Conservation (phyloP, 1,139 yeast genomes). For the Magnusiomyces clavatus region DNA sequence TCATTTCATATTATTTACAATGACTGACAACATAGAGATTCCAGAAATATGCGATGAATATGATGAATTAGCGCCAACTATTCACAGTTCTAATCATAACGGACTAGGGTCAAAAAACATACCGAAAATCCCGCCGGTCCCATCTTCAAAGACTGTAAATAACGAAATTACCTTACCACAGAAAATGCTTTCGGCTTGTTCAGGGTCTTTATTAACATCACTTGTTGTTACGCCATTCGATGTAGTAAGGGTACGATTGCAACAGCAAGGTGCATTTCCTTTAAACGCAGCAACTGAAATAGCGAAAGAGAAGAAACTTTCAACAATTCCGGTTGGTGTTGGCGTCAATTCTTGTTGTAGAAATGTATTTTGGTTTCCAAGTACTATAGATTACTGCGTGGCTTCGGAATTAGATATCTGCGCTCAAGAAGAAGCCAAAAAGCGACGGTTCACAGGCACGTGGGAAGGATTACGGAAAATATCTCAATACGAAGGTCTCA, state of each 20-base stretch:
- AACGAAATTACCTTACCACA: slow-evolving; percentile 42
- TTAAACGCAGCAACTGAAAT: slow-evolving; percentile 17
- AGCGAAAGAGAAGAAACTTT: slow-evolving; percentile 18
- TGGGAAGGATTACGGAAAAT: slow-evolving; percentile 67
- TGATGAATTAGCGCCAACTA: not conserved
- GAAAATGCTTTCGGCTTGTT: slow-evolving; percentile 82
- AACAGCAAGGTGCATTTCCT: slow-evolving; percentile 57
- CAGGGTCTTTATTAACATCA: slow-evolving; percentile 86
- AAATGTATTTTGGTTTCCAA: slow-evolving; percentile 36
- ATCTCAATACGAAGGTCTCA: slow-evolving; percentile 60
- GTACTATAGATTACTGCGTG: slow-evolving; percentile 34
- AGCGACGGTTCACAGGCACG: slow-evolving; percentile 44
- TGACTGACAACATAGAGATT: slow-evolving; percentile 15
- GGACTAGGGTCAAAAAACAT: too few species aligned
- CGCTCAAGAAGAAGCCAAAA: slow-evolving; percentile 30
- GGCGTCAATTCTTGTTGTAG: slow-evolving; percentile 36
- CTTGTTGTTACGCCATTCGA: slow-evolving; percentile 83
- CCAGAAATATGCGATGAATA: slow-evolving; percentile 15
- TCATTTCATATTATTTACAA: not conserved
- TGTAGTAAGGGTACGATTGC: slow-evolving; percentile 82
- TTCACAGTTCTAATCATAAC: too few species aligned
- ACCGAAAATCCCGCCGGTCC: too few species aligned
- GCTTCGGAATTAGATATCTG: slow-evolving; percentile 32
- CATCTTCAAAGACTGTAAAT: too few species aligned
- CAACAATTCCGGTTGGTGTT: slow-evolving; percentile 24